phyloP scores from a whole-genome alignment of 2,329 filamentous ascomycete genomes.

The Ceratocystis eucalypticola region DNA sequence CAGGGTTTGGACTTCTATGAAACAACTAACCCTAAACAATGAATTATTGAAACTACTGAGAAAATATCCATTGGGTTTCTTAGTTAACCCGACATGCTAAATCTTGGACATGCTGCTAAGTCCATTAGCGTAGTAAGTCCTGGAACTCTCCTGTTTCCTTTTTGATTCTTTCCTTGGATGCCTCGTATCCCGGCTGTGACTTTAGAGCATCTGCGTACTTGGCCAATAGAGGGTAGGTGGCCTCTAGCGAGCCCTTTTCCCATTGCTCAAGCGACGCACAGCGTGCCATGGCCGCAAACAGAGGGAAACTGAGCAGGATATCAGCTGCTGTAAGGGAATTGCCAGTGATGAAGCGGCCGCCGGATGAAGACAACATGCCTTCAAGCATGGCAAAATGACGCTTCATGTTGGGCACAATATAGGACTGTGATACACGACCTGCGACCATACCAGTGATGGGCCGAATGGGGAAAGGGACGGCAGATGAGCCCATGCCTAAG shows the following conservation, averaged over 20 bases:
- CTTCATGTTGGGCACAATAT: conserved; percentile 36
- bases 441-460: conserved; percentile 37
- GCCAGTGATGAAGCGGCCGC: conserved; percentile 37
- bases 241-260: conserved; percentile 15
- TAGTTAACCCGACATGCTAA: background rate
- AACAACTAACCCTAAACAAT: background rate
- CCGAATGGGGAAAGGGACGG: conserved; percentile 40
- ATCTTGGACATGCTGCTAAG: background rate
- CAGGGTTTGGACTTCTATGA: background rate
- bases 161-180: conserved; percentile 36
- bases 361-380: conserved; percentile 34
- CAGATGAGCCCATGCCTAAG: conserved; percentile 32
- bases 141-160: conserved; percentile 33
- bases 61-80: background rate
- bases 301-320: conserved; percentile 40
- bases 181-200: conserved; percentile 34
- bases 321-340: conserved; percentile 38
- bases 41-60: background rate
- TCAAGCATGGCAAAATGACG: conserved; percentile 38
- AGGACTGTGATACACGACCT: conserved; percentile 28
- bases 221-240: conserved; percentile 14
- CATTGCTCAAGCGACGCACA: conserved; percentile 9
- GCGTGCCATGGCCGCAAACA: conserved; percentile 30
- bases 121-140: conserved; percentile 13
- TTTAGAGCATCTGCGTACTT: conserved; percentile 10